A percentile compares a stretch with the other conserved stretches of the same genome.
Conservation (phyloP, 2,329 filamentous ascomycete species). For the Trichophyton benhamiae region DNA sequence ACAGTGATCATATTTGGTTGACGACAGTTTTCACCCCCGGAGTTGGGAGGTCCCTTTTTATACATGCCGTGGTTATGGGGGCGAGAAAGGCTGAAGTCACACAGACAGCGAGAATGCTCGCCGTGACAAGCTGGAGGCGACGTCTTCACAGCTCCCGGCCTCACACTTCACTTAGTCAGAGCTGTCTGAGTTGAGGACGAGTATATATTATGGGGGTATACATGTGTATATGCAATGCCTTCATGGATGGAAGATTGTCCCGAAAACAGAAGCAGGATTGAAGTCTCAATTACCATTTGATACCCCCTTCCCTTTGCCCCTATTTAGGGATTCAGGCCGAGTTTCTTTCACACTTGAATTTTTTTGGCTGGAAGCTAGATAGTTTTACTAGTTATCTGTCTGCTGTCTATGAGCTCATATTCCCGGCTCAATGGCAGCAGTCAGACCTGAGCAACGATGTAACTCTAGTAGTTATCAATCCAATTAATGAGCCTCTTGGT, state of each 20-base stretch:
- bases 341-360: neutral
- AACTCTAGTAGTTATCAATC: no score
- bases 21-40: neutral
- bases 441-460: no score
- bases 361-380: no score
- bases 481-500: no score
- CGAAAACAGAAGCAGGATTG: neutral
- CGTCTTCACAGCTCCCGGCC: neutral
- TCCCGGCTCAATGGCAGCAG: no score
- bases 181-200: neutral
- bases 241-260: neutral
- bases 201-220: neutral
- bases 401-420: no score
- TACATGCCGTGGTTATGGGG: neutral
- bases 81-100: neutral
- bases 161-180: neutral
- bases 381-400: no score
- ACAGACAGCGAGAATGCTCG: neutral
- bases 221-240: neutral
- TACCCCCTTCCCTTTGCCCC: neutral
- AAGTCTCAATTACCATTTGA: neutral
- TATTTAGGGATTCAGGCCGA: neutral
- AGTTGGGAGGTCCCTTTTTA: neutral
- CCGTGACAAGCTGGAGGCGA: neutral
- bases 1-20: neutral